These are phyloP conservation scores for Candida easanensis DNA, from an alignment of 805 yeast species.

Conservation along the genomic window DNA sequence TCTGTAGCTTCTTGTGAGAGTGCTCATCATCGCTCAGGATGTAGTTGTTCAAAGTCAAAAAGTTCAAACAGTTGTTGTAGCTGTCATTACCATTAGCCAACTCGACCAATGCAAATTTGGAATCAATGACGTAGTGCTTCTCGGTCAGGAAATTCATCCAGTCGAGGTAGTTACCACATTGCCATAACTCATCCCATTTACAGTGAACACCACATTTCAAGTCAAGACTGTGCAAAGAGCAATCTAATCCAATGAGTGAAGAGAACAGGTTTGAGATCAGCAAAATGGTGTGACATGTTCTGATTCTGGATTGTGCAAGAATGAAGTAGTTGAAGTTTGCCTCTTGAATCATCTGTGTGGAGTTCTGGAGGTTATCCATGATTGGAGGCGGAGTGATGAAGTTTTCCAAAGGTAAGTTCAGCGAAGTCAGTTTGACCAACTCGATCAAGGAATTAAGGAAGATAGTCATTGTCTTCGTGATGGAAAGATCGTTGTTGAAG, in stretches of 20 bases:
- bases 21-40: slow-evolving; percentile 35
- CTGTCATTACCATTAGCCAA: slow-evolving; percentile 53
- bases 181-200: slow-evolving; percentile 57
- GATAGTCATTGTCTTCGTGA: slow-evolving; percentile 73
- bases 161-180: slow-evolving; percentile 42
- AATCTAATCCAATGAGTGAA: slow-evolving; percentile 42
- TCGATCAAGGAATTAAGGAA: slow-evolving; percentile 80
- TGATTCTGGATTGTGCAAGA: slow-evolving; percentile 68
- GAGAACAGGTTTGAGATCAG: slow-evolving; percentile 58
- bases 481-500: slow-evolving; percentile 63
- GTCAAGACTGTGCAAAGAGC: slow-evolving; percentile 43
- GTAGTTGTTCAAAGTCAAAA: slow-evolving; percentile 41
- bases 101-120: slow-evolving; percentile 53
- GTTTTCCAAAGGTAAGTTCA: slow-evolving; percentile 58
- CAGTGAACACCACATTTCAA: slow-evolving; percentile 67
- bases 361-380: slow-evolving; percentile 31
- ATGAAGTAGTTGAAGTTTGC: slow-evolving; percentile 51
- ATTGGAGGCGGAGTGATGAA: slow-evolving; percentile 39
- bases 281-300: slow-evolving; percentile 69
- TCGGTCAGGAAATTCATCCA: slow-evolving; percentile 46
- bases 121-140: slow-evolving; percentile 42
- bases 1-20: slow-evolving; percentile 36
- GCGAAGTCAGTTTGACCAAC: slow-evolving; percentile 68
- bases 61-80: slow-evolving; percentile 43
- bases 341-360: slow-evolving; percentile 28